Conservation (phyloP, 495 filamentous ascomycete species). For the Letharia lupina region DNA sequence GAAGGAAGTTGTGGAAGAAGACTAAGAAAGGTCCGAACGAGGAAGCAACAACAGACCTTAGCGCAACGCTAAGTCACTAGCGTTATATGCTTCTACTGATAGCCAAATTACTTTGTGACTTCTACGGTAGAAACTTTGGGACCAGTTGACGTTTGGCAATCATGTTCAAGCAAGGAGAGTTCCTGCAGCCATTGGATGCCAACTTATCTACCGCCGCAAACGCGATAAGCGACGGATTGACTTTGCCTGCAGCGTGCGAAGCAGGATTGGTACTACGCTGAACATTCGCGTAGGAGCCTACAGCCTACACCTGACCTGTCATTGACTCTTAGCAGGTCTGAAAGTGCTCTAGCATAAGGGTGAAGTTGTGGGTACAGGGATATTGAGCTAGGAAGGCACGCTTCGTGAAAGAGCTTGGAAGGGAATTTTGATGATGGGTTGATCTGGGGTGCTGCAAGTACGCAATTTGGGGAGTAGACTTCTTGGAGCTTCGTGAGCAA, state of each 20-base stretch:
- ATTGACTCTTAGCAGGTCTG: no score
- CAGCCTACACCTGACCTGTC: not conserved
- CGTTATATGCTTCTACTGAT: not conserved
- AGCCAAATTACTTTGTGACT: no score
- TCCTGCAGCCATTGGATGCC: not conserved
- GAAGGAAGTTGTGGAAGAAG: conserved; percentile 16
- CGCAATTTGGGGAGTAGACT: not conserved
- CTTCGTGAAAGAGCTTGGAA: not conserved
- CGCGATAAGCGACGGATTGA: not conserved
- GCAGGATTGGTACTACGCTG: not conserved
- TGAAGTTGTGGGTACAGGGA: not conserved
- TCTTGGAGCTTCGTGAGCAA: not conserved
- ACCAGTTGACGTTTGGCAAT: not conserved
- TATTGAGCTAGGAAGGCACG: not conserved
- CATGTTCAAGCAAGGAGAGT: not conserved
- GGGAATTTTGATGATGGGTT: not conserved
- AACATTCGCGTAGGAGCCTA: not conserved
- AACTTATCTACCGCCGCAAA: not conserved
- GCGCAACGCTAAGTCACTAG: conserved; percentile 1
- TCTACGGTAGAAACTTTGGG: no score
- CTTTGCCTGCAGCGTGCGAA: not conserved
- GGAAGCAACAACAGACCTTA: not conserved
- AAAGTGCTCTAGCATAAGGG: not conserved
- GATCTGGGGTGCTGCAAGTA: not conserved
- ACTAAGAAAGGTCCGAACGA: not conserved